A percentile compares a stretch with the other conserved stretches of the same genome.
Conservation (phyloP, 1,284 basidiomycete genomes). For the Tremellales sp. region DNA sequence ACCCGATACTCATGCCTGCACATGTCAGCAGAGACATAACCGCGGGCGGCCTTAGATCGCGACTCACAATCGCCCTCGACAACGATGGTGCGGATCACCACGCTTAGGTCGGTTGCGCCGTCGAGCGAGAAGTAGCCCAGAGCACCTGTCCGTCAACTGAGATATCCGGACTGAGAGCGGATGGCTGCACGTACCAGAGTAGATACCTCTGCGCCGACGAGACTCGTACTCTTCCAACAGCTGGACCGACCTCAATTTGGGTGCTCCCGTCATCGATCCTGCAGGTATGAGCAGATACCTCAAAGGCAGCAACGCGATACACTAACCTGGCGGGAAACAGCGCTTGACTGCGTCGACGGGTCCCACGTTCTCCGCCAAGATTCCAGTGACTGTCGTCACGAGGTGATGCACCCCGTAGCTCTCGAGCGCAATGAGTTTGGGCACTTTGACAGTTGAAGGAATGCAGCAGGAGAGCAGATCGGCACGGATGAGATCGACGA, state of each 20-base stretch:
- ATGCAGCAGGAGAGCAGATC: conserved; percentile 71
- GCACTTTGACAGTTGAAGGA: conserved; percentile 72
- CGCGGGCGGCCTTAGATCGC: not conserved
- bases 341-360: conserved; percentile 69
- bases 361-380: conserved; percentile 49
- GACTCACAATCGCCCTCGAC: conserved; percentile 58
- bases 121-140: conserved; percentile 90
- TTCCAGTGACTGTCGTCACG: conserved; percentile 87
- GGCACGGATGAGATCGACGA: conserved; percentile 92
- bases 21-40: not conserved
- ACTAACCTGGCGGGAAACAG: conserved; percentile 80
- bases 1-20: conserved; percentile 60
- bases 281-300: conserved; percentile 2
- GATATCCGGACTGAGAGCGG: not conserved
- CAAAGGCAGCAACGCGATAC: not conserved
- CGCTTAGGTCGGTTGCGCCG: conserved; percentile 86
- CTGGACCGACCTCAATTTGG: conserved; percentile 89
- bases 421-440: conserved; percentile 82
- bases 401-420: conserved; percentile 96
- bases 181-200: conserved; percentile 59
- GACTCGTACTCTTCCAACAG: conserved; percentile 79
- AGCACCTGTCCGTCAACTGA: conserved; percentile 52
- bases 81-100: conserved; percentile 92
- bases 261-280: conserved; percentile 98
- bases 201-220: conserved; percentile 63